phyloP scores from a whole-genome alignment of 1,284 basidiomycete genomes.

The Naganishia liquefaciens region DNA sequence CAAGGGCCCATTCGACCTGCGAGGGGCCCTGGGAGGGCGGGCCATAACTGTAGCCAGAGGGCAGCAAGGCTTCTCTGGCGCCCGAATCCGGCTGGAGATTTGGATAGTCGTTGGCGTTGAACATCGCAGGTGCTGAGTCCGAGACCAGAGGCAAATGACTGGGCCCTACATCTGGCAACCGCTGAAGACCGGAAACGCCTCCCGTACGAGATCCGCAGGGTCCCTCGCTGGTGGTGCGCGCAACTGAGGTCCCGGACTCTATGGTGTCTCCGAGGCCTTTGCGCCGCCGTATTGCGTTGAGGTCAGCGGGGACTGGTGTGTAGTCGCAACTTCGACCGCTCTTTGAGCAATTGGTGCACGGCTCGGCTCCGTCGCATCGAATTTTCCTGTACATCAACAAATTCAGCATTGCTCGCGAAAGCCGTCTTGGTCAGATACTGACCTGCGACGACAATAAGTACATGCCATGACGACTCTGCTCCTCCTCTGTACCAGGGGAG shows the following conservation, averaged over 20 bases:
- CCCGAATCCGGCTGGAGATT: neutral
- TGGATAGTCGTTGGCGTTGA: neutral
- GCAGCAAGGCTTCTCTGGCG: neutral
- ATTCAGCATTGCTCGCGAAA: neutral
- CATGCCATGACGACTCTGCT: constrained; percentile 29
- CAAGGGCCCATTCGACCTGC: constrained; percentile 16
- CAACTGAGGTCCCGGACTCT: neutral
- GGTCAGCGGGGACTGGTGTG: constrained; percentile 52
- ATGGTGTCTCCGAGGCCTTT: neutral
- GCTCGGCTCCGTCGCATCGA: constrained; percentile 50
- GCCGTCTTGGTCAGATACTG: neutral
- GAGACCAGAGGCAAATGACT: too few relatives aligned
- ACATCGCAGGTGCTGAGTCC: too few relatives aligned
- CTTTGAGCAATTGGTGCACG: constrained; percentile 52
- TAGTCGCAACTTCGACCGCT: constrained; percentile 50
- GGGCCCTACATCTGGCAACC: too few relatives aligned
- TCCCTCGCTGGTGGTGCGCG: neutral
- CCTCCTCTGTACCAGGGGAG: constrained; percentile 3
- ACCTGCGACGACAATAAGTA: constrained; percentile 31
- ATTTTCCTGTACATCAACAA: constrained; percentile 46
- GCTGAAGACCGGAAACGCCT: neutral
- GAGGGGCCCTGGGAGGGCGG: neutral
- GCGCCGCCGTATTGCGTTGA: constrained; percentile 37
- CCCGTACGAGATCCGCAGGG: neutral
- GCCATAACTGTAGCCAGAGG: constrained; percentile 2